These are phyloP conservation scores for Piloderma croceum DNA, from an alignment of 768 basidiomycete species.

Conservation along the genomic window DNA sequence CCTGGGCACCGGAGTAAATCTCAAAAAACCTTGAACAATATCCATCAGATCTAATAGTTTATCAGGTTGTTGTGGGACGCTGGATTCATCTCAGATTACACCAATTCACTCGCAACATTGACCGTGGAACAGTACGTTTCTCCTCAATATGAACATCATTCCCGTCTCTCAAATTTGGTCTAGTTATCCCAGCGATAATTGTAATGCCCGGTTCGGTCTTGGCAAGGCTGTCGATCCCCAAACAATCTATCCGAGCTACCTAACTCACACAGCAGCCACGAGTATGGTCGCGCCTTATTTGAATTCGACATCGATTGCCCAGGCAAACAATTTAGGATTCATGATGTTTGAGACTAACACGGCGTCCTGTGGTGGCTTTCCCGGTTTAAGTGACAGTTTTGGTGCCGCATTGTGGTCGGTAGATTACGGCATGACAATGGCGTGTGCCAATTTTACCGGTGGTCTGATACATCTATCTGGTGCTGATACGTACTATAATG, in stretches of 20 bases:
- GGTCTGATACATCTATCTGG: conserved; percentile 56
- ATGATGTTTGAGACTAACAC: conserved; percentile 72
- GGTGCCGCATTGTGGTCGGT: conserved; percentile 60
- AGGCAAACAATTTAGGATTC: conserved; percentile 36
- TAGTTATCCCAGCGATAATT: conserved; percentile 38
- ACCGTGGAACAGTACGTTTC: conserved; percentile 51
- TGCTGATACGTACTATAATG: conserved; percentile 43
- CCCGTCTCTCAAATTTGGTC: too few species aligned
- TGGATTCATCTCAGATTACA: conserved; percentile 43
- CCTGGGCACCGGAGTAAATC: conserved; percentile 52
- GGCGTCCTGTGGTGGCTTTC: conserved; percentile 64
- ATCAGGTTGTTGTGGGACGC: conserved; percentile 51
- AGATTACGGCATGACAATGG: conserved; percentile 58
- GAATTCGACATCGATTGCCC: conserved; percentile 14
- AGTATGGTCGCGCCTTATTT: conserved; percentile 29
- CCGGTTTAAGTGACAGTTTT: conserved; percentile 57
- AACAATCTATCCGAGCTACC: conserved; percentile 25
- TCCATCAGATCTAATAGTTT: too few species aligned
- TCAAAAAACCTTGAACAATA: too few species aligned
- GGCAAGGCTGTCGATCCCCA: conserved; percentile 27
- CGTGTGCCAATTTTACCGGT: conserved; percentile 46
- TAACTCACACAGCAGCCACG: conserved; percentile 38
- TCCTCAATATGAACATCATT: too few species aligned
- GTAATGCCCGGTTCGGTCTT: conserved; percentile 25
- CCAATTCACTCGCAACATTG: conserved; percentile 36